Evolutionary conservation across 2,329 filamentous ascomycete genomes (phyloP).

Genomic region (Fonsecaea pedrosoi): DNA sequence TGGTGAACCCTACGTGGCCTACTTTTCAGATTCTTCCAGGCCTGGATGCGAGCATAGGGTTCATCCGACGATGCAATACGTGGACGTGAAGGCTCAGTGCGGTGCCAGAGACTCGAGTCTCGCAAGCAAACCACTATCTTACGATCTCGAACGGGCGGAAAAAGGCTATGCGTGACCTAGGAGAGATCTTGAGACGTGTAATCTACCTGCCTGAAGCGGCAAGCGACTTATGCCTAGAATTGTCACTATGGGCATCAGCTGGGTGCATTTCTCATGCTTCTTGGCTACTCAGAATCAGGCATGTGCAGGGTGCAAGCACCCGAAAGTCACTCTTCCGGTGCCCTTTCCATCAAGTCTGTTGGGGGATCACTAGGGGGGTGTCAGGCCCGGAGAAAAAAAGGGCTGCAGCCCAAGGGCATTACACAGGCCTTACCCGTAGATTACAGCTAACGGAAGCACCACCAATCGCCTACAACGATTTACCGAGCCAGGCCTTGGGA

Average conservation of each 20-base stretch:
- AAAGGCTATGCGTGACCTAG: background rate
- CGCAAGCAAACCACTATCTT: background rate
- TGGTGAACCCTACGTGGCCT: slow-evolving; percentile 4
- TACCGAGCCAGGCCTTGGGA: slow-evolving; percentile 26
- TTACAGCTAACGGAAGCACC: slow-evolving; percentile 13
- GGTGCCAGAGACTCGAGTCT: background rate
- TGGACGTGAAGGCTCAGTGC: background rate
- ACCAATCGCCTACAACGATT: slow-evolving; percentile 24
- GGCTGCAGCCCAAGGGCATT: background rate
- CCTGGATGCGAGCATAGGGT: background rate
- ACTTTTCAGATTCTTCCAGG: background rate
- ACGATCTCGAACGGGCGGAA: background rate
- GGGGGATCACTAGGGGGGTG: background rate
- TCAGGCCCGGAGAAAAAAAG: background rate
- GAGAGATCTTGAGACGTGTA: background rate
- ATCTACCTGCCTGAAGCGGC: background rate
- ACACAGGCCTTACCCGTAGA: slow-evolving; percentile 13
- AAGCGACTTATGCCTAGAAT: background rate
- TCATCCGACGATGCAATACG: background rate
- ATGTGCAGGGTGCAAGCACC: slow-evolving; percentile 7
- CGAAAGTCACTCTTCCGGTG: slow-evolving; percentile 5
- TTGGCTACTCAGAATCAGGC: background rate
- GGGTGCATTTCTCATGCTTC: background rate
- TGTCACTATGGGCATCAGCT: background rate
- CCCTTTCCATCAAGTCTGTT: background rate